Conservation (phyloP, 2,329 filamentous ascomycete species). For the Fusarium subglutinans region DNA sequence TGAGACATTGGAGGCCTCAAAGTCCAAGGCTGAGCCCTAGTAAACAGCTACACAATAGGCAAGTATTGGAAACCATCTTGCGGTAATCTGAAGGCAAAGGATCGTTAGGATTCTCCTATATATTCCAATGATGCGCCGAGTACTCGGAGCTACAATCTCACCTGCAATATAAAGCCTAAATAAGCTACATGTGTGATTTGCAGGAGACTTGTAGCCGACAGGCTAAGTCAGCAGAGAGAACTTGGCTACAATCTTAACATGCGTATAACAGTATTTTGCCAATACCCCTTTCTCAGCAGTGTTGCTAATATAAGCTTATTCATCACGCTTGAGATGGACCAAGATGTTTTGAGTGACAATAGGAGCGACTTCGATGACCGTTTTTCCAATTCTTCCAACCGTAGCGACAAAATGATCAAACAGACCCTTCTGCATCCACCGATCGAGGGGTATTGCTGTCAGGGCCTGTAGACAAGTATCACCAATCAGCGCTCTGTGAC, state of each 20-base stretch:
- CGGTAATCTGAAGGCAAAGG: accelerated
- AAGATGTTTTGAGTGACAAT: background rate
- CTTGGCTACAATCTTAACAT: background rate
- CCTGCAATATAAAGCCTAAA: too few species aligned
- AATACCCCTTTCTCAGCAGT: accelerated
- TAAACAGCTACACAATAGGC: accelerated
- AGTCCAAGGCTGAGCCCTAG: background rate
- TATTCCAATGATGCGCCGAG: background rate
- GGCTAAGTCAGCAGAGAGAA: too few species aligned
- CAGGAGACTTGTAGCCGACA: too few species aligned
- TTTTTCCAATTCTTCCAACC: background rate
- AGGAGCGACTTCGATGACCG: background rate
- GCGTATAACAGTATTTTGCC: accelerated
- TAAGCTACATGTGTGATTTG: too few species aligned
- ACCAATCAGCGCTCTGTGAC: background rate
- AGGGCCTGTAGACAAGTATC: background rate
- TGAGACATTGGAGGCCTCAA: background rate
- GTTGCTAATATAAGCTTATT: accelerated
- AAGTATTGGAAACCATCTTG: accelerated
- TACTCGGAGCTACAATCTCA: background rate
- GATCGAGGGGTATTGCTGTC: background rate
- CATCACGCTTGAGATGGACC: accelerated
- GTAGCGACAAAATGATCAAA: background rate
- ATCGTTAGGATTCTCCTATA: background rate
- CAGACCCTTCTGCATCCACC: background rate